Conservation (phyloP, 306 rosid species). For the Lablab purpureus region DNA sequence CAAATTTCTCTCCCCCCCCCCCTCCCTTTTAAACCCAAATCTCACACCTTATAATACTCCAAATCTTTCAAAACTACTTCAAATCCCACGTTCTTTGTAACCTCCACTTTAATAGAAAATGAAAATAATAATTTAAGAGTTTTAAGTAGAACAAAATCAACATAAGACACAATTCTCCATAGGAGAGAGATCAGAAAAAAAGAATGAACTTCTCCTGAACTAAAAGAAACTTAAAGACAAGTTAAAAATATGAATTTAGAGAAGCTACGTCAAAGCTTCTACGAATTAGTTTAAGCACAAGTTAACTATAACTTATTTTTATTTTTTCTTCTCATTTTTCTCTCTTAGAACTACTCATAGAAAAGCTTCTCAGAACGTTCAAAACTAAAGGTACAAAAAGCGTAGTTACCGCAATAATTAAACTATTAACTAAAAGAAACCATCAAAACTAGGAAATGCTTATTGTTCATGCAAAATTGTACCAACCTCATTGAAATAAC, state of each 20-base stretch:
- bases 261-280: too few species aligned
- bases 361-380: background rate
- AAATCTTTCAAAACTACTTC: background rate
- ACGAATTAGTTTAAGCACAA: too few species aligned
- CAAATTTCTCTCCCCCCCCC: background rate
- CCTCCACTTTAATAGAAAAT: background rate
- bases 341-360: too few species aligned
- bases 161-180: background rate
- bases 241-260: too few species aligned
- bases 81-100: background rate
- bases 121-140: background rate
- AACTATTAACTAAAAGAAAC: background rate
- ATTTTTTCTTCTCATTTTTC: too few species aligned
- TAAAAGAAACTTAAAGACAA: too few species aligned
- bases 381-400: background rate
- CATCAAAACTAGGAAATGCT: background rate
- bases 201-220: too few species aligned
- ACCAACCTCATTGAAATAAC: slow-evolving; percentile 87
- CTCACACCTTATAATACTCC: background rate
- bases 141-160: background rate
- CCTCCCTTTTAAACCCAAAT: background rate
- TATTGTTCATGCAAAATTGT: slow-evolving; percentile 2
- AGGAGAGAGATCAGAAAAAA: too few species aligned
- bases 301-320: too few species aligned
- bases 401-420: background rate